A percentile compares a stretch with the other conserved stretches of the same genome.
Conservation (phyloP, 257 asterid genomes). For the Haberlea rhodopensis region DNA sequence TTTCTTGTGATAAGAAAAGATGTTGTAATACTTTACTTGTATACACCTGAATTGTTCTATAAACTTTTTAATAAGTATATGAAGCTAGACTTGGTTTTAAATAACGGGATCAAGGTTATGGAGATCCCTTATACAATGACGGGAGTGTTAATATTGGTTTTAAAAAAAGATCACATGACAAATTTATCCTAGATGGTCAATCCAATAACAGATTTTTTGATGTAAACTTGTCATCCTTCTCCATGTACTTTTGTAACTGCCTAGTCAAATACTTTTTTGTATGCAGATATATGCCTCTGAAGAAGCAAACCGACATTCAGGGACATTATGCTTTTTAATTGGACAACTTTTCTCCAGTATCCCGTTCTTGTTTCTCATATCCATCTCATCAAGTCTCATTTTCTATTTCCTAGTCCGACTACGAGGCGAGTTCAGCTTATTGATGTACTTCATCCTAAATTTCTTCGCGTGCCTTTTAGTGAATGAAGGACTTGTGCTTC, state of each 20-base stretch:
- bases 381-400: conserved; percentile 81
- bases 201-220: not conserved
- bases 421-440: conserved; percentile 73
- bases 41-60: not conserved
- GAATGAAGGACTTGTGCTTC: conserved; percentile 81
- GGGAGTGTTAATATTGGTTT: not conserved
- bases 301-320: conserved; percentile 85
- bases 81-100: too few relatives aligned
- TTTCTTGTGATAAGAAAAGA: not conserved
- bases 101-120: not conserved
- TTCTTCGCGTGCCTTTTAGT: conserved; percentile 84
- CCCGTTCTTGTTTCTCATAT: conserved; percentile 89
- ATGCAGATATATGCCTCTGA: conserved; percentile 73
- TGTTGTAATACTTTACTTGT: not conserved
- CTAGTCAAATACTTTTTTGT: not conserved
- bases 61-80: too few relatives aligned
- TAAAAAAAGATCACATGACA: not conserved
- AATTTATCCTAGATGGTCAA: not conserved
- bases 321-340: conserved; percentile 71
- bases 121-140: not conserved
- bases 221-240: not conserved
- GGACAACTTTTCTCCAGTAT: conserved; percentile 88
- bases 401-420: conserved; percentile 92
- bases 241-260: not conserved
- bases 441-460: conserved; percentile 79